Evolutionary conservation across 2,329 filamentous ascomycete genomes (phyloP), one percentile per base, ranked within the genome.

Genomic region (Neoascochyta sp.): DNA sequence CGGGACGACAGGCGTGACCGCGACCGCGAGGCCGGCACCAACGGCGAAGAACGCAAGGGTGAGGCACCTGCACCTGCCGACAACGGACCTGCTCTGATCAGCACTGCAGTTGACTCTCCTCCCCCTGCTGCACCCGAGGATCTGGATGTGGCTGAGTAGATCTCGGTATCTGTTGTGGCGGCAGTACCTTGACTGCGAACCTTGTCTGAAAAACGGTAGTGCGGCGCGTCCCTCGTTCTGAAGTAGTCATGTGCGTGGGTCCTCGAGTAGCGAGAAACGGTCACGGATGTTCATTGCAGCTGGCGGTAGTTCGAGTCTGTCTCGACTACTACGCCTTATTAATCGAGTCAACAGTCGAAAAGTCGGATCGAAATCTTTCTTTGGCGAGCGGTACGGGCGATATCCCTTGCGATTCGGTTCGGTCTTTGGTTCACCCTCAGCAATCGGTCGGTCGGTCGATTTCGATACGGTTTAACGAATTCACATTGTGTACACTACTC

Each of bases 1-100:
- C 65, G 69, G 34, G 69, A 72, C 47, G 50, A 65, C 50, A 56
- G 67, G 59, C 54, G 74, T 35, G 73, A 75, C 24, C 54, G 74
- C 35, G 73, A 75, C 24, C 66, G 65, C 56, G 59, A 92, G 55
- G 83, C 82, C 52, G 83, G 76, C 25, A 74, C 85, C 14, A 93
- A 90, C 55, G 87, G 83, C 38, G 88, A 95, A 50, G 88, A 95
- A 47, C 80, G 86, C 58, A 96, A 96, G 80, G 79, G 89, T 95
- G 57, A 55, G 49, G 19, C 36, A 29, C 37, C 39, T 32, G 25
- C 27, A 42, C 38, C 17, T n/a, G 15, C 11, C 14, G 53, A 43
- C 30, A 41, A 37, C 31, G 39, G n/a, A 50, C 35, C 40, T 39
- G 14, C 32, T 47, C 41, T 54, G 52, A 49, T 60, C 16, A 54